Evolutionary conservation across 345 rosid species (phyloP), one percentile per base, ranked within the genome.

Genomic region (Kernera saxatilis): DNA sequence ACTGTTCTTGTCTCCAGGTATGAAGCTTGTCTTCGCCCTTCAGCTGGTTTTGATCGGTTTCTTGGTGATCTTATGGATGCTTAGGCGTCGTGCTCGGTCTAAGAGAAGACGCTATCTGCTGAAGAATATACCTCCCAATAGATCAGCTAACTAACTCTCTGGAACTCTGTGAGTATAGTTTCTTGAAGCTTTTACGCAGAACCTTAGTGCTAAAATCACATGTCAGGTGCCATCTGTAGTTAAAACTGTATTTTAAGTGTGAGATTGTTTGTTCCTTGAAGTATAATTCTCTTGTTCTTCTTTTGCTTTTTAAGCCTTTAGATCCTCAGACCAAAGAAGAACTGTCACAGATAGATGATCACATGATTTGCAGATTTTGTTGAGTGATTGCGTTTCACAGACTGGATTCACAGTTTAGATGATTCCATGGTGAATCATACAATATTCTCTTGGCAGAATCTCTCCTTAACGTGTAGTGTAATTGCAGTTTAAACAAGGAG

Each of bases 1-100:
- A 25, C 3, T 72, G 49, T 18, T 56, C 78, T 72, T 57, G 37
- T 79, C 36, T 75, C 32, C 83, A 91, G 97, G 86, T 69, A 63
- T 91, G 87, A 67, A 77, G 77, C 70, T 77, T 35, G 18, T 67
- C 13, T 52, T 67, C 0, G 64, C 22, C 2, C 18, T 77, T 62
- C 81, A 77, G 49, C 5, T 77, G 25, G 70, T 58, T 72, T 43
- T 72, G 19, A 33, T 72, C 3, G 77, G 74, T 39, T 72, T 72
- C 44, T 60, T 77, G 53, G 12, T 60, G 73, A 22, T 72, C 52
- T 36, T 77, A 3, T 72, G 77, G 81, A 37, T 59, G 58, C 50
- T 67, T 15, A 70, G 58, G 49, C 23, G 49, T 1, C 65, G 66
- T 29, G 53, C 15, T 77, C 58, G 81, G 72, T 60, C 73, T 50